Base-by-base conservation (phyloP, 768 basidiomycete species). In the Neoboletus subvelutipes region DNA sequence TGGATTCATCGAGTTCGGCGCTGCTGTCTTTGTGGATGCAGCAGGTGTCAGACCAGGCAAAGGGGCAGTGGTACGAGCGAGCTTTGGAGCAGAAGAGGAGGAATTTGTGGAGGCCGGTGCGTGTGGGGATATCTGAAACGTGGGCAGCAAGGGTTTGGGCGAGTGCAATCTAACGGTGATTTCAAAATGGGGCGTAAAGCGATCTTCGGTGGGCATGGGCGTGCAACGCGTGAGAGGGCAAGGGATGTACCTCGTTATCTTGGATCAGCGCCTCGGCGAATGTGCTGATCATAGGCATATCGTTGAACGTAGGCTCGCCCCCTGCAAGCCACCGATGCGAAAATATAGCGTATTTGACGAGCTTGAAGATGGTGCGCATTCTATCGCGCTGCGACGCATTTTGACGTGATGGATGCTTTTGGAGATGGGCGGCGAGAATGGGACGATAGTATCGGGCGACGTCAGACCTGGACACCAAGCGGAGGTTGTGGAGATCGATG, bases 1-100 rank as follows among this genome's bases (percentile, higher is more conserved):
- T 63, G 43, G 67, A 60, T 43, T 69, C 68, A 3, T 61, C 61
- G 18, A 67, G 58, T 37, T 69, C 64, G 12, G 66, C 56, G 39
- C 62, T 69, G 45, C 60, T 69, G 26, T 41, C 28, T 28, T 67
- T 69, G 51, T 67, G 45, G 53, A 70, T 62, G 28, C 68, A 69
- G 26, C 57, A 59, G 0, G 66, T 69, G 22, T 67, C 67, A 1
- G 58, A 59, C 67, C 65, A 69, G 33, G 51, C 66, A 24, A 54
- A 58, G 3, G 22, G 43, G 52, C 58, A 60, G 4, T 34, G 26
- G 24, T 53, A 56, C 46, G 48, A 34, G 12, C 56, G 37, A 8
- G 56, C 62, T 52, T 54, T 58, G 18, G 49, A 41, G 45, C 62
- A 63, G 20, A 63, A 63, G 18, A 24, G 34, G 8, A 47, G 46